These are phyloP conservation scores for Scheffersomyces stambukii DNA, from an alignment of 1,139 yeast species.

Conservation along the genomic window DNA sequence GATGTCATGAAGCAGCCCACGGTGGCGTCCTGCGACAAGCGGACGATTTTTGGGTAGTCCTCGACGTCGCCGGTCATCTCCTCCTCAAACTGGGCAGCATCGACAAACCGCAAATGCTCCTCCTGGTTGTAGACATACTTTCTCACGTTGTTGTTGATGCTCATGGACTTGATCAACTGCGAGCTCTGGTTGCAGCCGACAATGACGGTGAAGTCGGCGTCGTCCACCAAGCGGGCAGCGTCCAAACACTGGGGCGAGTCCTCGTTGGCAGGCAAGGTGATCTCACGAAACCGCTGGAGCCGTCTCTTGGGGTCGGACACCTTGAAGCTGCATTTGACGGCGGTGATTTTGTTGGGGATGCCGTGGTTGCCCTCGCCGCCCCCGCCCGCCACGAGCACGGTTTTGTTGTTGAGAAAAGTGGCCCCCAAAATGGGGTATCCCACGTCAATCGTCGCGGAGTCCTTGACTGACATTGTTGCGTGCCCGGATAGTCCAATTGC, in stretches of 20 bases:
- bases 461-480: conserved; percentile 29
- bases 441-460: conserved; percentile 45
- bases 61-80: conserved; percentile 31
- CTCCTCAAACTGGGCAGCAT: conserved; percentile 51
- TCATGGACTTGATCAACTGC: conserved; percentile 53
- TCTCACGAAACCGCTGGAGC: conserved; percentile 60
- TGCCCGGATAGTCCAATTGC: too few relatives aligned
- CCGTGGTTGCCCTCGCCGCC: conserved; percentile 94
- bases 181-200: conserved; percentile 73
- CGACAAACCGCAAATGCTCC: conserved; percentile 59
- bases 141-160: conserved; percentile 66
- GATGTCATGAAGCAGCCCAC: conserved; percentile 66
- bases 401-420: conserved; percentile 58
- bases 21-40: conserved; percentile 49
- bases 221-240: conserved; percentile 26
- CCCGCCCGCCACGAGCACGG: conserved; percentile 81
- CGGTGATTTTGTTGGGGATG: conserved; percentile 81
- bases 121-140: conserved; percentile 54
- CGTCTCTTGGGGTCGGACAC: conserved; percentile 45
- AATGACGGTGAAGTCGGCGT: conserved; percentile 38
- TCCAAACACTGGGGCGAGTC: conserved; percentile 77
- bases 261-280: conserved; percentile 56
- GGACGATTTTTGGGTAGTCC: conserved; percentile 58
- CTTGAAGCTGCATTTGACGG: conserved; percentile 55
- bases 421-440: conserved; percentile 85